A percentile compares a stretch with the other conserved stretches of the same genome.
Conservation (phyloP, 176 grass and related monocot genomes). For the Aegilops umbellulata region DNA sequence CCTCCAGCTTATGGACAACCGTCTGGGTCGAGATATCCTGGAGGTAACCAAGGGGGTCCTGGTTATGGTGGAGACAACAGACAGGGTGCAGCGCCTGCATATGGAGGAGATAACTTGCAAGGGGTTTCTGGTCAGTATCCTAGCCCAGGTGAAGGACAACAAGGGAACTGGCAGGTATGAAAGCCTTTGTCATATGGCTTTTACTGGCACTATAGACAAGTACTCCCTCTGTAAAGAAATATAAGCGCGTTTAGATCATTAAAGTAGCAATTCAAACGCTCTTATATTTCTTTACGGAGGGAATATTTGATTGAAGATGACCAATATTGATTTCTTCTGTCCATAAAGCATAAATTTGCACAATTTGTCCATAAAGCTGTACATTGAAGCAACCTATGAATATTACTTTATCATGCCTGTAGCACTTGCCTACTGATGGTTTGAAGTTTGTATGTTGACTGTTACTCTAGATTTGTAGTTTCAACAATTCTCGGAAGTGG, state of each 20-base stretch:
- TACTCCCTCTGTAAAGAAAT: no score
- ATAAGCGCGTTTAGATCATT: no score
- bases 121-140: constrained; percentile 24
- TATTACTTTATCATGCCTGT: not conserved
- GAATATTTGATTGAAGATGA: not conserved
- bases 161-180: constrained; percentile 60
- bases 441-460: not conserved
- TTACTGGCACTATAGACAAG: not conserved
- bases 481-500: not conserved
- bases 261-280: no score
- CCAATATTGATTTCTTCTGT: not conserved
- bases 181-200: not conserved
- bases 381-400: not conserved
- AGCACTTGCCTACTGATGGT: not conserved
- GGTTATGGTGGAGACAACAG: constrained; percentile 40
- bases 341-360: not conserved
- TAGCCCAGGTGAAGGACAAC: constrained; percentile 42
- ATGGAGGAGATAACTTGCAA: constrained; percentile 44
- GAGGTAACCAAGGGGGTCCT: constrained; percentile 18
- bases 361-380: not conserved
- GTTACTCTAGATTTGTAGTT: not conserved
- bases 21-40: constrained; percentile 24
- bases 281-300: no score
- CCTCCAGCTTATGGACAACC: constrained; percentile 11
- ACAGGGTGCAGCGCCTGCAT: constrained; percentile 18